Evolutionary conservation across 192 early-diverging fungal genomes (phyloP).

Genomic region (Coemansia sp.): DNA sequence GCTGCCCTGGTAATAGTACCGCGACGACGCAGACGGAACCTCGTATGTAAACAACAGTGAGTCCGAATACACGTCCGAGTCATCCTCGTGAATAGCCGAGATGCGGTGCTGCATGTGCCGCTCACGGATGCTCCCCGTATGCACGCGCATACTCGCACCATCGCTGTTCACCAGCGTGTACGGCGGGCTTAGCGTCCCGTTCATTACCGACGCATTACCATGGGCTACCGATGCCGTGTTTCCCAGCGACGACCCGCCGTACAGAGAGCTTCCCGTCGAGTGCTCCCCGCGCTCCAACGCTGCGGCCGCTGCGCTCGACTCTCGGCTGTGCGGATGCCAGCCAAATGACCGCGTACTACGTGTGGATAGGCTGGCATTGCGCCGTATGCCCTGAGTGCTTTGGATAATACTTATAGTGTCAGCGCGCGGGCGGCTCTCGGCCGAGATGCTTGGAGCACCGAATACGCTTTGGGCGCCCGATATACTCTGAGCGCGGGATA

Average conservation of each 20-base stretch:
- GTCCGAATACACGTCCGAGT: conserved; percentile 30
- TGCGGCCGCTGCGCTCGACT: background rate
- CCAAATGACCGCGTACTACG: background rate
- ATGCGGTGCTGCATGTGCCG: conserved; percentile 32
- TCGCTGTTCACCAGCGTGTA: conserved; percentile 50
- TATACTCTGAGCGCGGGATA: no score
- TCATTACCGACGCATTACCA: background rate
- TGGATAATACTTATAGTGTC: no score
- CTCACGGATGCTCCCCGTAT: conserved; percentile 51
- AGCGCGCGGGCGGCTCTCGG: no score
- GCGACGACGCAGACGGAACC: conserved; percentile 10
- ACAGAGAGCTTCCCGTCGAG: background rate
- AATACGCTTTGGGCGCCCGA: background rate
- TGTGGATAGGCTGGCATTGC: background rate
- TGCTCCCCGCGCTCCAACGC: background rate
- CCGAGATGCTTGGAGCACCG: no score
- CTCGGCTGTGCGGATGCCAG: background rate
- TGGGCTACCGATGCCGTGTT: background rate
- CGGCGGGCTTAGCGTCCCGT: conserved; percentile 37
- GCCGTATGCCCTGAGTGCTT: no score
- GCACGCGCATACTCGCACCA: conserved; percentile 44
- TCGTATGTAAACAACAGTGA: conserved; percentile 20
- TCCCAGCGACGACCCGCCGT: background rate
- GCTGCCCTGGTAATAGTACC: conserved; percentile 5
- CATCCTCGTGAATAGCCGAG: conserved; percentile 40